Conservation (phyloP, 768 basidiomycete genomes). For the Sutorius australiensis region DNA sequence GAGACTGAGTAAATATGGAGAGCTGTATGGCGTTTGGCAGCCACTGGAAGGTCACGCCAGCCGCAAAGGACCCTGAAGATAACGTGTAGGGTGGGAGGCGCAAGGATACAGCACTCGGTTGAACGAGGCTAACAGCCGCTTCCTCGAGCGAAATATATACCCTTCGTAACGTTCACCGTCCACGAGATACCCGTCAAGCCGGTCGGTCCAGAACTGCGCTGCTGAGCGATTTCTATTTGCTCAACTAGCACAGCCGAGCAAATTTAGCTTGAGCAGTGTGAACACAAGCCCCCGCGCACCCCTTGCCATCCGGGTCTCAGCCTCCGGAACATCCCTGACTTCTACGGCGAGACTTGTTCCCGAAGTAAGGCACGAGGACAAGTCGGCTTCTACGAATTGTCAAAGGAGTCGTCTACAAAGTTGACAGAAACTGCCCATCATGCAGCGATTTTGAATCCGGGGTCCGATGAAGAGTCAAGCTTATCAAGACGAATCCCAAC, state of each 20-base stretch:
- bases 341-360: slow-evolving; percentile 1
- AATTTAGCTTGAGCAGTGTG: neutral
- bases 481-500: neutral
- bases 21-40: neutral
- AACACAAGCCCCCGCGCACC: slow-evolving; percentile 21
- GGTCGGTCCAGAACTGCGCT: slow-evolving; percentile 1
- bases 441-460: neutral
- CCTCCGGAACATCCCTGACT: neutral
- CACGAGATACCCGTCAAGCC: slow-evolving; percentile 21
- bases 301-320: neutral
- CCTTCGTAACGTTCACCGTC: neutral
- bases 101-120: neutral
- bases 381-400: neutral
- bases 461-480: neutral
- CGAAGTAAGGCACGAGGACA: neutral
- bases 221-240: neutral
- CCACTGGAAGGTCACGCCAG: neutral
- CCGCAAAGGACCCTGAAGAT: slow-evolving; percentile 1
- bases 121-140: neutral
- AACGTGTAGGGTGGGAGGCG: neutral
- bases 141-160: slow-evolving; percentile 10
- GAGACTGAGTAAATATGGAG: neutral
- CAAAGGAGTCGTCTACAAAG: neutral
- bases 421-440: neutral
- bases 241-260: slow-evolving; percentile 18